Base-by-base conservation (phyloP, 2,329 filamentous ascomycete genomes). In the Colletotrichum caudatum region DNA sequence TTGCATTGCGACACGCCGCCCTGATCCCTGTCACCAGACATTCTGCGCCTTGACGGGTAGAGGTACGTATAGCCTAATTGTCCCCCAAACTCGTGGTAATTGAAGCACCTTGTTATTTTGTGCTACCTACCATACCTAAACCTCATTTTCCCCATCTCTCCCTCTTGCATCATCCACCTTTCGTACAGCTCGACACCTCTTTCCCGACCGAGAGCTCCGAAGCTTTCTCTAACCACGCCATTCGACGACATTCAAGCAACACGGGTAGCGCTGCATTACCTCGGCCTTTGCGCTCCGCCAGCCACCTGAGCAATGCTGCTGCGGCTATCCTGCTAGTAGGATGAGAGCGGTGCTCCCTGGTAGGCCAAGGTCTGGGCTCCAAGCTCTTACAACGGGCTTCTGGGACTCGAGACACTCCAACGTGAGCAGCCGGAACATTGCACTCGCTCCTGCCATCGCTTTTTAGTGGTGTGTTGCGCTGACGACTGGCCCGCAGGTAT, bases 341-440 rank as follows among this genome's bases (percentile, higher is more conserved):
- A 94, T 94, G 92, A 91, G 91, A 86, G 89, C 90, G 80, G 89
- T 95, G 83, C 87, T 95, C 77, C 94, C 94, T 74, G 93, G 93
- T 81, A 90, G 91, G 84, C 93, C 94, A 80, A 90, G 89, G 85
- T 87, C 91, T 77, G 92, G 90, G 85, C 91, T 94, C 78, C 93
- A 95, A 86, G 91, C 92, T 83, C 86, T 94, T 79, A 89, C 90
- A 81, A 92, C 90, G 73, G 92, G 90, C 80, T 86, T 89, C 79
- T 96, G 93, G 92, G 88, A 93, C 77, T 87, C 87, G 75, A 87
- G 88, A 78, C 91, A 92, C 76, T 87, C 95, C 75, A 90, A 94
- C 80, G 93, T 94, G 84, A 84, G 89, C 74, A 51, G 29, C 20
- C 3, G 2, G 9, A 14, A 8, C 64, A 65, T 46, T 62, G 29